A percentile compares a stretch with the other conserved stretches of the same genome.
Conservation (phyloP, 2,329 filamentous ascomycete genomes). For the Microcera coccophila region DNA sequence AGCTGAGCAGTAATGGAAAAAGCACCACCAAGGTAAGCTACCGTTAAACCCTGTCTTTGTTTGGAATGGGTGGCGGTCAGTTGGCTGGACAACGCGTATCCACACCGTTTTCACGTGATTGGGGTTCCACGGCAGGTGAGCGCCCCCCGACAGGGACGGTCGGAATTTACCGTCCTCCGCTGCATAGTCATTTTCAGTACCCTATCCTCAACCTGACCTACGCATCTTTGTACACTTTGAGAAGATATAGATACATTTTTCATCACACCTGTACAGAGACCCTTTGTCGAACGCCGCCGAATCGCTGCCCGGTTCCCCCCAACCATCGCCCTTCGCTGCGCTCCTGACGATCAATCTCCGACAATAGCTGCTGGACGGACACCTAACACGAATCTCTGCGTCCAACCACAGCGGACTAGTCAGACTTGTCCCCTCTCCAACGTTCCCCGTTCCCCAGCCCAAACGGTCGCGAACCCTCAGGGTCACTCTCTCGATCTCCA, state of each 20-base stretch:
- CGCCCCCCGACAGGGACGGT: constrained; percentile 15
- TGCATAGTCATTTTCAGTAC: constrained; percentile 32
- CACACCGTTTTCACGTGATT: constrained; percentile 26
- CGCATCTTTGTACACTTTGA: constrained; percentile 26
- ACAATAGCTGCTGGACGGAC: constrained; percentile 17
- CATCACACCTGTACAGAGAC: constrained; percentile 18
- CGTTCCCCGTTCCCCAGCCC: constrained; percentile 13
- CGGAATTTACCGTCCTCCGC: constrained; percentile 29
- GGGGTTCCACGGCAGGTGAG: constrained; percentile 9
- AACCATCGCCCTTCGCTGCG: constrained; percentile 23
- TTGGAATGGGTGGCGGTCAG: constrained; percentile 15
- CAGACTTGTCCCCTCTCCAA: constrained; percentile 17
- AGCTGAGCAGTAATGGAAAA: constrained; percentile 16
- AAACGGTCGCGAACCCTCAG: constrained; percentile 21
- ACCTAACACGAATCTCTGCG: constrained; percentile 23
- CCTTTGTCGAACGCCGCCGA: constrained; percentile 19
- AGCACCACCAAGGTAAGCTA: constrained; percentile 4
- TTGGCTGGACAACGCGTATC: constrained; percentile 21
- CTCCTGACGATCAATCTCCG: constrained; percentile 18
- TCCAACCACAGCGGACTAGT: constrained; percentile 22
- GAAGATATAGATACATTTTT: constrained; percentile 27
- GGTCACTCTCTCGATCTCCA: constrained; percentile 13
- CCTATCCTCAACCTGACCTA: constrained; percentile 31
- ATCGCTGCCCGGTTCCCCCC: constrained; percentile 20
- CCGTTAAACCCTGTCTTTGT: constrained; percentile 16